Percentiles rank a stretch among this genome's conserved stretches.
phyloP scores from a whole-genome alignment of 305 asterid genomes.

The Fraxinus albicans region DNA sequence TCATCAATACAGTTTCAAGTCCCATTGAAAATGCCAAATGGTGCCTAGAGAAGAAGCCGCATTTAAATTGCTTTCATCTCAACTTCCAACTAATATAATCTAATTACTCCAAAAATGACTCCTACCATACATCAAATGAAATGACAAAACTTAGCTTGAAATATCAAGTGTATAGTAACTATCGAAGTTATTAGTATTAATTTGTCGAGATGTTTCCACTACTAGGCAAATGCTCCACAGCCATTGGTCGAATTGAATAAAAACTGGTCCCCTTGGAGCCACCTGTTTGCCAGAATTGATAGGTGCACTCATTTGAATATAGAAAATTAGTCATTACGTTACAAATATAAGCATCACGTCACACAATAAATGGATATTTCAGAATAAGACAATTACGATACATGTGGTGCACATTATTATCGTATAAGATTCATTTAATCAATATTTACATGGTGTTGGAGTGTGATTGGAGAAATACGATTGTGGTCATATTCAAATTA shows the following conservation, averaged over 20 bases:
- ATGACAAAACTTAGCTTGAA: neutral
- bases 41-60: neutral
- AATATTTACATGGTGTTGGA: neutral
- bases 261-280: neutral
- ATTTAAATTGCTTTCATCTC: neutral
- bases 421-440: neutral
- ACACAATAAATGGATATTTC: neutral
- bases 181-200: neutral
- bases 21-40: neutral
- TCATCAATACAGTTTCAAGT: neutral
- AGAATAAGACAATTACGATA: neutral
- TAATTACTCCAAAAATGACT: neutral
- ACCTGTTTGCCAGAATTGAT: neutral
- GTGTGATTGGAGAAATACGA: neutral
- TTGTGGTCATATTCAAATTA: neutral
- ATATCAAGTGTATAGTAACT: neutral
- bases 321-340: neutral
- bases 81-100: neutral
- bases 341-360: neutral
- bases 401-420: neutral
- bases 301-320: neutral
- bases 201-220: neutral
- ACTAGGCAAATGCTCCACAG: neutral
- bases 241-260: neutral
- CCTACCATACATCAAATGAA: neutral